Conservation (phyloP, 257 asterid species). For the Verbena officinalis region DNA sequence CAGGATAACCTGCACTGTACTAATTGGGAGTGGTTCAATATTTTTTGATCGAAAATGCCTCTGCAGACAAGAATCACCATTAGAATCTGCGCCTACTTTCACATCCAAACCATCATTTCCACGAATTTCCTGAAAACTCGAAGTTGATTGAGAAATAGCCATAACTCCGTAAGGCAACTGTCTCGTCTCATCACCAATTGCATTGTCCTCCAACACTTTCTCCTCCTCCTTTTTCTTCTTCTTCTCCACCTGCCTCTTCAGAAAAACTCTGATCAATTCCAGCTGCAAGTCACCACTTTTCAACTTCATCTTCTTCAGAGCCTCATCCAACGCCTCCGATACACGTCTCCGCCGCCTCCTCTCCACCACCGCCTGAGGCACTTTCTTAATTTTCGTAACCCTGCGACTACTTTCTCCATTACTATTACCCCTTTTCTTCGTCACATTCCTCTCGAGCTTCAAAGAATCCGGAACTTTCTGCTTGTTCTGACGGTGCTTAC, state of each 20-base stretch:
- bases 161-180: constrained; percentile 82
- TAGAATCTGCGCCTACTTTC: constrained; percentile 56
- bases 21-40: constrained; percentile 75
- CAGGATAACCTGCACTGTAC: constrained; percentile 79
- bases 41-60: constrained; percentile 86
- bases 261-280: constrained; percentile 81
- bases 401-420: constrained; percentile 44
- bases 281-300: constrained; percentile 84
- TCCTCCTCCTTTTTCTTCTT: constrained; percentile 82
- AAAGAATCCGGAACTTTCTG: constrained; percentile 88
- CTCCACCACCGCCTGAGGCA: constrained; percentile 40
- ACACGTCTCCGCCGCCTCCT: constrained; percentile 41
- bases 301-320: constrained; percentile 77
- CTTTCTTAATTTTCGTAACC: constrained; percentile 39
- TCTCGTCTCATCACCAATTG: constrained; percentile 43
- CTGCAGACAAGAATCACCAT: constrained; percentile 35
- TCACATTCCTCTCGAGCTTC: constrained; percentile 68
- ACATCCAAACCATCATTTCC: constrained; percentile 49
- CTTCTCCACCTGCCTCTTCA: constrained; percentile 84
- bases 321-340: constrained; percentile 89
- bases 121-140: constrained; percentile 27
- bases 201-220: constrained; percentile 43
- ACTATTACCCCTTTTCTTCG: constrained; percentile 36
- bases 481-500: constrained; percentile 78
- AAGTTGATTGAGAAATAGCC: constrained; percentile 65